phyloP scores from a whole-genome alignment of 1,139 yeast species.

The Magnusiomyces fungicola region DNA sequence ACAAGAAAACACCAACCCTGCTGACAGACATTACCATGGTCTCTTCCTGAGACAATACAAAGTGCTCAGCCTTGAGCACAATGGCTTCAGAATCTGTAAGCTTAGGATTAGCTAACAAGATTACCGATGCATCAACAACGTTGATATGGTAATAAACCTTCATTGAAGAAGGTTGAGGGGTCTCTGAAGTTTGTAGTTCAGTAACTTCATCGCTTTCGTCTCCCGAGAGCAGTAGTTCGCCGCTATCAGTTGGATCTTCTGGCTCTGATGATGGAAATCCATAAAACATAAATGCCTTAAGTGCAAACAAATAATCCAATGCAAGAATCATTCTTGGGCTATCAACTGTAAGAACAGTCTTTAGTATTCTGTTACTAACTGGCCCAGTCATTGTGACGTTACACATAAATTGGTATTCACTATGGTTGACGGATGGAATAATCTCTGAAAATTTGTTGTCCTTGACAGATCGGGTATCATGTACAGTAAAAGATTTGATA shows the following conservation, averaged over 20 bases:
- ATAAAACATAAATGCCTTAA: slow-evolving; percentile 53
- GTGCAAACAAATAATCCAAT: slow-evolving; percentile 72
- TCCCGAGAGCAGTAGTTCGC: neutral
- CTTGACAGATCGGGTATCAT: slow-evolving; percentile 57
- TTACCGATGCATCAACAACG: slow-evolving; percentile 69
- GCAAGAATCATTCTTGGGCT: slow-evolving; percentile 79
- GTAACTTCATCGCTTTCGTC: slow-evolving; percentile 8
- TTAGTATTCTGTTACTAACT: slow-evolving; percentile 23
- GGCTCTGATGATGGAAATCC: slow-evolving; percentile 30
- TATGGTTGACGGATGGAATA: slow-evolving; percentile 61
- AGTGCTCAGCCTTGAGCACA: slow-evolving; percentile 80
- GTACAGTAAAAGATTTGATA: slow-evolving; percentile 67
- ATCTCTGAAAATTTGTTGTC: slow-evolving; percentile 71
- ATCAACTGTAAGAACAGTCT: slow-evolving; percentile 60
- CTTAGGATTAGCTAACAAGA: slow-evolving; percentile 75
- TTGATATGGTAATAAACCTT: slow-evolving; percentile 52
- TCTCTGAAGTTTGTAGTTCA: slow-evolving; percentile 15
- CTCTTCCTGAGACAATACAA: slow-evolving; percentile 63
- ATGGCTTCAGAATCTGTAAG: slow-evolving; percentile 70
- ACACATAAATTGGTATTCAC: slow-evolving; percentile 66
- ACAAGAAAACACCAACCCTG: slow-evolving; percentile 80
- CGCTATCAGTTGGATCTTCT: neutral
- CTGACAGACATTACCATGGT: slow-evolving; percentile 57
- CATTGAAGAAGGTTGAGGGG: slow-evolving; percentile 6
- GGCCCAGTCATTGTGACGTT: slow-evolving; percentile 29